These are phyloP conservation scores for Colletotrichum lini DNA, from an alignment of 2,329 filamentous ascomycete species.

Conservation along the genomic window DNA sequence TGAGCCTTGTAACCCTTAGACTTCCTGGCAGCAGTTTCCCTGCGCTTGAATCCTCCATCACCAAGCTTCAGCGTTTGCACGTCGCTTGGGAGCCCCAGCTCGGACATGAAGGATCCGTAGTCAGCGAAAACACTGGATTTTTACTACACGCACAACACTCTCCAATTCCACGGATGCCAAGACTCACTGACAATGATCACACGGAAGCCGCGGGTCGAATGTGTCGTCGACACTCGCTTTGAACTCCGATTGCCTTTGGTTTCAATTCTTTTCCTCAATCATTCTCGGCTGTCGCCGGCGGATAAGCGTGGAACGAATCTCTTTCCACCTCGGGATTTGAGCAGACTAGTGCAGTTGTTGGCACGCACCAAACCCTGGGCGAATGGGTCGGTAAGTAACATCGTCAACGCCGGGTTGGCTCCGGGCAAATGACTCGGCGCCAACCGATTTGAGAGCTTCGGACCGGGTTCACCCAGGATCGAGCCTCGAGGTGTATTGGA, in stretches of 20 bases:
- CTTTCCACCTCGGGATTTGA: conserved; percentile 5
- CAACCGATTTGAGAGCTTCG: conserved; percentile 28
- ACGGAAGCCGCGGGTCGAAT: not conserved
- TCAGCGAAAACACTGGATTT: not conserved
- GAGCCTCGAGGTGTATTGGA: conserved; percentile 8
- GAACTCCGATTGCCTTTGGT: conserved; percentile 3
- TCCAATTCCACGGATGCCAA: not conserved
- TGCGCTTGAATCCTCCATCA: not conserved
- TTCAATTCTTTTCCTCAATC: conserved; percentile 9
- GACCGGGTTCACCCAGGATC: conserved; percentile 36
- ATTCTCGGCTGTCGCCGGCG: conserved; percentile 2
- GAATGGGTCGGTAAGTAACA: conserved; percentile 23
- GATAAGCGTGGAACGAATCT: conserved; percentile 16
- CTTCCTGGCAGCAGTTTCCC: conserved; percentile 11
- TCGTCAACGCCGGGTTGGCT: conserved; percentile 27
- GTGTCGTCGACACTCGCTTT: not conserved
- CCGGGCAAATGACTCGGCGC: conserved; percentile 37
- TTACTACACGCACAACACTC: not conserved
- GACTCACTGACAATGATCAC: conserved; percentile 3
- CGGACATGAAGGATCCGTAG: not conserved
- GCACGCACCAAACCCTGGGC: not conserved
- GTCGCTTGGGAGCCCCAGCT: not conserved
- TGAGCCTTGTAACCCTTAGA: conserved; percentile 27
- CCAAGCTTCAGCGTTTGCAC: not conserved
- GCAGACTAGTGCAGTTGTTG: not conserved